phyloP scores from a whole-genome alignment of 208 protist genomes.

The Willaertia magna region DNA sequence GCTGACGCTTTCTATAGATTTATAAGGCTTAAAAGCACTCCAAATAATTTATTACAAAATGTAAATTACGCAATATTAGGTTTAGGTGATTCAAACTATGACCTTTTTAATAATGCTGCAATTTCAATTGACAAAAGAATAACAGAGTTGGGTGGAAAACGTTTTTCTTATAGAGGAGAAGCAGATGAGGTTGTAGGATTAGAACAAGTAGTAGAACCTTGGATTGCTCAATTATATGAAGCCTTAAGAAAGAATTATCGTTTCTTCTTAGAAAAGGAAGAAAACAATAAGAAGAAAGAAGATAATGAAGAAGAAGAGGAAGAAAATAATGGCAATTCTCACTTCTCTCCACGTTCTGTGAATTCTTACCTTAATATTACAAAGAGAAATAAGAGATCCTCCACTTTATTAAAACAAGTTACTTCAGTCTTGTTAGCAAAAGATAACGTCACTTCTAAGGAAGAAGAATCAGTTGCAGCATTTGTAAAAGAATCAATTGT shows the following conservation, averaged over 20 bases:
- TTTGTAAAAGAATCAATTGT: too few species aligned
- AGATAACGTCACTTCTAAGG: too few species aligned
- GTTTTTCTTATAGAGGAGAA: slow-evolving; percentile 50
- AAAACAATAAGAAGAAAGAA: too few species aligned
- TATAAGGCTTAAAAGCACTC: slow-evolving; percentile 49
- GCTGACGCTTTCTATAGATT: slow-evolving; percentile 67
- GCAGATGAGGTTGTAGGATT: slow-evolving; percentile 69
- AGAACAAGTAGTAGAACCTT: slow-evolving; percentile 59
- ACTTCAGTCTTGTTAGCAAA: too few species aligned
- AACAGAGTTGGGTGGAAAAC: slow-evolving; percentile 44
- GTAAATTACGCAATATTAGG: slow-evolving; percentile 70
- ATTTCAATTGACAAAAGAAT: slow-evolving; percentile 65
- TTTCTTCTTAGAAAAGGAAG: too few species aligned
- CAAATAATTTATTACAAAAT: slow-evolving; percentile 38
- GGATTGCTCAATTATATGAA: slow-evolving; percentile 40
- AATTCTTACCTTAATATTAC: too few species aligned
- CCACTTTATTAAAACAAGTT: too few species aligned
- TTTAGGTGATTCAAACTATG: slow-evolving; percentile 71
- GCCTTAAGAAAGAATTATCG: not conserved
- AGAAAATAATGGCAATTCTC: too few species aligned
- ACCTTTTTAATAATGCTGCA: slow-evolving; percentile 55
- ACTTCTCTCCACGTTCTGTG: too few species aligned
- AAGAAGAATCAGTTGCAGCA: too few species aligned
- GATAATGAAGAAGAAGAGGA: too few species aligned
- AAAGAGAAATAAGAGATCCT: too few species aligned